Conservation (phyloP, 2,329 filamentous ascomycete species). For the Parastagonospora nodorum region DNA sequence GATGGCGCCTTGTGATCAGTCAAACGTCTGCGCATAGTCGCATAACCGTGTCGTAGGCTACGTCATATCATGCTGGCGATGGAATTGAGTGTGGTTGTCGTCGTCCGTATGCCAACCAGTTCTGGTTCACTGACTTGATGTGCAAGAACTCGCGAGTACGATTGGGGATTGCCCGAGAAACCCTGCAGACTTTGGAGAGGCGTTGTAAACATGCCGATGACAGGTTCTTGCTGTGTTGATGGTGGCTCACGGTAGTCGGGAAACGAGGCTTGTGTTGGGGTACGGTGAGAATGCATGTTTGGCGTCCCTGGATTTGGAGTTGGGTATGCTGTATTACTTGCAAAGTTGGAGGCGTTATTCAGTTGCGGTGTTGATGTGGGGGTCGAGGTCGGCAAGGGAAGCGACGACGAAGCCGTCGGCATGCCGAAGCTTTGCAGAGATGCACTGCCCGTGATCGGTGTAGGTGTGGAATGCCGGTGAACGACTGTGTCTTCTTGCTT, state of each 20-base stretch:
- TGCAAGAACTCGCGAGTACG: slow-evolving; percentile 21
- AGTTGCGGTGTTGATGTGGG: slow-evolving; percentile 25
- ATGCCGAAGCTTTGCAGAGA: slow-evolving; percentile 33
- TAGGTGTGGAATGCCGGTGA: slow-evolving; percentile 40
- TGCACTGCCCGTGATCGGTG: slow-evolving; percentile 26
- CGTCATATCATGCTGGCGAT: slow-evolving; percentile 44
- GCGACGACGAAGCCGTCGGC: slow-evolving; percentile 18
- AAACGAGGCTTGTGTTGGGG: slow-evolving; percentile 24
- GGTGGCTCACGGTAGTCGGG: slow-evolving; percentile 12
- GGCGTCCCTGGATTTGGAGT: slow-evolving; percentile 31
- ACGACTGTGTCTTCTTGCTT: slow-evolving; percentile 35
- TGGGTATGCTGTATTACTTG: slow-evolving; percentile 28
- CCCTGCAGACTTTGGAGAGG: slow-evolving; percentile 36
- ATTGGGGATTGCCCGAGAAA: slow-evolving; percentile 20
- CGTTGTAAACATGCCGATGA: slow-evolving; percentile 39
- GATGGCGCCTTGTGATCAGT: neutral
- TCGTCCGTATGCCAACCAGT: slow-evolving; percentile 39
- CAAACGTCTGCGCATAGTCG: neutral
- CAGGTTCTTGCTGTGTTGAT: slow-evolving; percentile 23
- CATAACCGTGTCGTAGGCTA: neutral
- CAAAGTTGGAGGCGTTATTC: slow-evolving; percentile 20
- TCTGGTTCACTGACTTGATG: slow-evolving; percentile 43
- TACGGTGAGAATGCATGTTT: slow-evolving; percentile 25
- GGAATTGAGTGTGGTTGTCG: slow-evolving; percentile 37
- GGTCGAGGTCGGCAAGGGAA: slow-evolving; percentile 23